phyloP scores from a whole-genome alignment of 371 early-diverging fungal genomes.

The Apophysomyces elegans region DNA sequence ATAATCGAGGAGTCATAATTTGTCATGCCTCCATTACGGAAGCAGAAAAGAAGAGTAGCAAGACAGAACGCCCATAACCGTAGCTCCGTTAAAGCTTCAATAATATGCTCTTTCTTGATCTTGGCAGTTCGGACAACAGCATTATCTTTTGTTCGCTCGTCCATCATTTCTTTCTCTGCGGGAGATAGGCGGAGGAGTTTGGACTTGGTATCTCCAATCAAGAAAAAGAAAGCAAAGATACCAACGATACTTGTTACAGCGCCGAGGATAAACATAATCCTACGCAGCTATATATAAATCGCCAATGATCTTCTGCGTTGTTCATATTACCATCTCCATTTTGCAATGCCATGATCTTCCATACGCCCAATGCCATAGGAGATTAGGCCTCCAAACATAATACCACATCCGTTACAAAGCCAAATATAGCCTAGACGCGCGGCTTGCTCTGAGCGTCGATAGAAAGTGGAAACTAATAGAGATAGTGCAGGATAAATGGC shows the following conservation, averaged over 20 bases:
- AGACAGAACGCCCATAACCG: slow-evolving; percentile 26
- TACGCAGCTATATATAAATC: slow-evolving; percentile 2
- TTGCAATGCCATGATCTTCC: slow-evolving; percentile 34
- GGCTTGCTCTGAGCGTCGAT: slow-evolving; percentile 42
- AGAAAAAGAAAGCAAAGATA: slow-evolving; percentile 19
- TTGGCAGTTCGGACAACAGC: slow-evolving; percentile 22
- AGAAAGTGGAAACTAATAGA: slow-evolving; percentile 39
- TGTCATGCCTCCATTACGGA: slow-evolving; percentile 46
- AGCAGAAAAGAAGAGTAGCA: slow-evolving; percentile 26
- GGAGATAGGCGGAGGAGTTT: slow-evolving; percentile 18
- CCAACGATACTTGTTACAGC: slow-evolving; percentile 15
- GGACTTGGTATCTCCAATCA: slow-evolving; percentile 21
- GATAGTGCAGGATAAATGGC: slow-evolving; percentile 36
- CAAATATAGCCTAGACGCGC: slow-evolving; percentile 40
- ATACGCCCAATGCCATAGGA: slow-evolving; percentile 63
- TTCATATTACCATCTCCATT: slow-evolving; percentile 60
- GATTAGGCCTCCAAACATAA: slow-evolving; percentile 64
- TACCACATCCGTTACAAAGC: slow-evolving; percentile 52
- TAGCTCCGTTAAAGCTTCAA: slow-evolving; percentile 28
- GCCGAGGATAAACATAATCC: slow-evolving; percentile 46
- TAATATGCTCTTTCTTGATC: slow-evolving; percentile 25
- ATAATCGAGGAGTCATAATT: slow-evolving; percentile 27
- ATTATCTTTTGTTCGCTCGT: slow-evolving; percentile 21
- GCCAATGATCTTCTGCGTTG: neutral
- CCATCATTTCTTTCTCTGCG: slow-evolving; percentile 19